Percentiles rank a stretch among this genome's conserved stretches.
These are phyloP conservation scores for Dothidotthia symphoricarpi DNA, from an alignment of 2,329 filamentous ascomycete species.

Conservation along the genomic window DNA sequence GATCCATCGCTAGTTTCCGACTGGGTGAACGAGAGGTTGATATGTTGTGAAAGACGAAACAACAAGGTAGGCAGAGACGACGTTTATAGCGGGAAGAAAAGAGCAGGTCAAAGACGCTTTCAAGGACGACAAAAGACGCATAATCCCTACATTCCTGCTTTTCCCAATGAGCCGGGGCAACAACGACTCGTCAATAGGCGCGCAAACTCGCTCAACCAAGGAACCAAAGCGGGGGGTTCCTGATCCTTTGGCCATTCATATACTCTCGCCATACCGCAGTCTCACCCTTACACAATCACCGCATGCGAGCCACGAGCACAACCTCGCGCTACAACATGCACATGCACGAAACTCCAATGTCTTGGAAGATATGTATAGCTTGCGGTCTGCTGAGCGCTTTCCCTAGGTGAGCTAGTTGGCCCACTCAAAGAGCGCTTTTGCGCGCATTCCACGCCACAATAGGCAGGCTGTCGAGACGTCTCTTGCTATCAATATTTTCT, in stretches of 20 bases:
- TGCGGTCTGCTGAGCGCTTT: conserved; percentile 8
- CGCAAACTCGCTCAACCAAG: conserved; percentile 10
- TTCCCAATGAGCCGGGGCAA: not conserved
- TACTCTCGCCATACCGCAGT: conserved; percentile 1
- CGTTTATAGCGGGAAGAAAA: not conserved
- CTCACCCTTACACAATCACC: conserved; percentile 1
- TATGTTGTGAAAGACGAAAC: not conserved
- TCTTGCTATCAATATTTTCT: conserved; percentile 2
- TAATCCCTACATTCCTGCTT: not conserved
- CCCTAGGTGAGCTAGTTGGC: conserved; percentile 10
- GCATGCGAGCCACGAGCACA: not conserved
- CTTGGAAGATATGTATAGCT: conserved; percentile 1
- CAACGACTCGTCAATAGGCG: conserved; percentile 1
- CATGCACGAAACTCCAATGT: not conserved
- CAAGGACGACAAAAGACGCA: too few relatives aligned
- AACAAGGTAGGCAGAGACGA: too few relatives aligned
- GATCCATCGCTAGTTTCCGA: conserved; percentile 9
- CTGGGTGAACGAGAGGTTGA: not conserved
- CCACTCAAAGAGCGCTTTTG: conserved; percentile 20
- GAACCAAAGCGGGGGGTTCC: conserved; percentile 5
- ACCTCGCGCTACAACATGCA: not conserved
- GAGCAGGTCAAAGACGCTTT: not conserved
- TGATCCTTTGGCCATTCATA: conserved; percentile 1
- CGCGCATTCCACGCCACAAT: conserved; percentile 17
- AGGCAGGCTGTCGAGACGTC: conserved; percentile 1